Conservation (phyloP, 768 basidiomycete genomes). For the Naganishia vishniacii region DNA sequence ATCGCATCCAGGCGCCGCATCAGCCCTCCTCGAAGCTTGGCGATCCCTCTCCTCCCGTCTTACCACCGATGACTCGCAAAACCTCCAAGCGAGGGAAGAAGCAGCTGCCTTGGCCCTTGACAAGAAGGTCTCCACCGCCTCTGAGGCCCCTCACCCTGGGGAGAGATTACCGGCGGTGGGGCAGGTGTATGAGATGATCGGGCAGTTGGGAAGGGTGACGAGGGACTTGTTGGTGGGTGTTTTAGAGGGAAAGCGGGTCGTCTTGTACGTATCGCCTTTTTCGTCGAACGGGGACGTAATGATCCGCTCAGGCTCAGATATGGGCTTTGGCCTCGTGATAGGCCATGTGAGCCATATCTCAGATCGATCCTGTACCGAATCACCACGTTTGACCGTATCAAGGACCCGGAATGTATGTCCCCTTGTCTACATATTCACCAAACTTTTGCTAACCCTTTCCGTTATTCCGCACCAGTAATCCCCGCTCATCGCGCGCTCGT, state of each 20-base stretch:
- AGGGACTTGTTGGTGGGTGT: slow-evolving; percentile 77
- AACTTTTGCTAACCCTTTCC: neutral
- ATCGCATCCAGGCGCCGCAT: too few relatives aligned
- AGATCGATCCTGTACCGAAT: slow-evolving; percentile 64
- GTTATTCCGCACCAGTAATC: slow-evolving; percentile 54
- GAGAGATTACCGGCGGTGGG: neutral
- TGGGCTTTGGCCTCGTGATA: slow-evolving; percentile 47
- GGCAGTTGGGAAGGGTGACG: slow-evolving; percentile 64
- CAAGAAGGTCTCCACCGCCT: slow-evolving; percentile 1
- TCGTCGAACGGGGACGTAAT: neutral
- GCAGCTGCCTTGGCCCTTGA: slow-evolving; percentile 1
- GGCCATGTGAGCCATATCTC: slow-evolving; percentile 66
- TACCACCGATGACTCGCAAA: neutral
- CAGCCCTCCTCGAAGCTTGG: neutral
- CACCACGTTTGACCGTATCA: slow-evolving; percentile 68
- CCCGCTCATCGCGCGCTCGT: slow-evolving; percentile 62
- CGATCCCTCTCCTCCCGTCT: neutral
- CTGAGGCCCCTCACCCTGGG: neutral
- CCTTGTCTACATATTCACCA: too few relatives aligned
- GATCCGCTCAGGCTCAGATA: too few relatives aligned
- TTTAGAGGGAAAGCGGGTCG: slow-evolving; percentile 63
- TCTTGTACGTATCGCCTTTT: slow-evolving; percentile 58
- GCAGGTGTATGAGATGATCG: slow-evolving; percentile 2
- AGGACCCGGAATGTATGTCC: slow-evolving; percentile 58
- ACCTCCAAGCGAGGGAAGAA: neutral